Conservation (phyloP, 1,139 yeast species). For the Sugiyamaella paludigena region DNA sequence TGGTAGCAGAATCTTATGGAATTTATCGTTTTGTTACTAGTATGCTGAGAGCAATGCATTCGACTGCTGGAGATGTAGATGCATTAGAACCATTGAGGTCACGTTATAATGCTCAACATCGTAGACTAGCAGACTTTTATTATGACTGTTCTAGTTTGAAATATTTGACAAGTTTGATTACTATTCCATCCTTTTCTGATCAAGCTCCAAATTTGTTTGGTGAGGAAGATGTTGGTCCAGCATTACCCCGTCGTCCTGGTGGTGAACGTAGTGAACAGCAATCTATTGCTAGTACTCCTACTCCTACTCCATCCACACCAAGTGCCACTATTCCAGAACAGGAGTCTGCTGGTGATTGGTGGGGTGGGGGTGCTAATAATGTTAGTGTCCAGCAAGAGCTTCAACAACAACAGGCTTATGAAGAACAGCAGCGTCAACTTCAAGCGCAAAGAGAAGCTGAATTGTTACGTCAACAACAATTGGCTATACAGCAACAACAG, state of each 20-base stretch:
- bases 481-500: constrained; percentile 59
- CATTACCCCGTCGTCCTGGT: constrained; percentile 46
- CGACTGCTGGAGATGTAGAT: constrained; percentile 72
- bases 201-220: constrained; percentile 66
- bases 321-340: constrained; percentile 31
- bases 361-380: constrained; percentile 26
- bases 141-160: constrained; percentile 87
- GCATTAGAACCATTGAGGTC: constrained; percentile 73
- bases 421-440: constrained; percentile 52
- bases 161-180: constrained; percentile 76
- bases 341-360: constrained; percentile 46
- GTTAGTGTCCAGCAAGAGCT: constrained; percentile 35
- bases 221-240: constrained; percentile 47
- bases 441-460: constrained; percentile 52
- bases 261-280: constrained; percentile 24
- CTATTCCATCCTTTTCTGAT: constrained; percentile 76
- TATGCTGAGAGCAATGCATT: constrained; percentile 87
- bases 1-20: constrained; percentile 92
- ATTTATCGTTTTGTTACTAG: constrained; percentile 85
- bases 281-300: constrained; percentile 44
- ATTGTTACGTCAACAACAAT: constrained; percentile 45
- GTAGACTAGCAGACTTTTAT: constrained; percentile 76
- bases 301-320: constrained; percentile 47
- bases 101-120: constrained; percentile 76
- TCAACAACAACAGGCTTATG: constrained; percentile 41